Percentiles rank a stretch among this genome's conserved stretches.
Conservation (phyloP, 768 basidiomycete genomes). For the Naematelia encephala region DNA sequence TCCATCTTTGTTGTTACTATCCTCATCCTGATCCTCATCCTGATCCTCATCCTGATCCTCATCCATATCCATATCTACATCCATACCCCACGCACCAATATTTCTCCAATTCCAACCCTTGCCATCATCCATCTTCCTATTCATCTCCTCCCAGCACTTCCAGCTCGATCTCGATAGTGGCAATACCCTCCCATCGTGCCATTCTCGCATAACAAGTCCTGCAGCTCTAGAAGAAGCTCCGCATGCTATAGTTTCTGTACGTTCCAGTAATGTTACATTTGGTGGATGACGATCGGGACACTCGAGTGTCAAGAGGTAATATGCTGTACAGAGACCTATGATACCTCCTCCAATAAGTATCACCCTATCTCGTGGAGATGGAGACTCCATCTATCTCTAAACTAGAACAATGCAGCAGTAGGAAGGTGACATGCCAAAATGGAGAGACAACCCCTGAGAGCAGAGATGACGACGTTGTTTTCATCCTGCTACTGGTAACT, state of each 20-base stretch:
- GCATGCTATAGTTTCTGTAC: background rate
- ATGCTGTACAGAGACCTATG: constrained; percentile 4
- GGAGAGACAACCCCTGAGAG: no score
- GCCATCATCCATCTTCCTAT: background rate
- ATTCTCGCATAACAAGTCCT: background rate
- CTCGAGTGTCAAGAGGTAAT: constrained; percentile 2
- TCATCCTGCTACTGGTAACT: no score
- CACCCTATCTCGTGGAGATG: no score
- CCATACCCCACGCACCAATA: background rate
- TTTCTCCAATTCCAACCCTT: background rate
- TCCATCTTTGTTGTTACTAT: background rate
- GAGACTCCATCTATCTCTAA: no score
- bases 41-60: no score
- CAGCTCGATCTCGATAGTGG: constrained; percentile 1
- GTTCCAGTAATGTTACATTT: background rate
- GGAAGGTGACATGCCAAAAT: no score
- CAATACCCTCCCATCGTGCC: background rate
- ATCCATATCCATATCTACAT: no score
- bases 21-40: background rate
- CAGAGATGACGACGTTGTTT: no score
- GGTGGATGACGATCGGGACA: background rate
- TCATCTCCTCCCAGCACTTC: constrained; percentile 1
- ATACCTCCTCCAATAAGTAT: constrained; percentile 1
- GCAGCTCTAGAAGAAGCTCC: background rate
- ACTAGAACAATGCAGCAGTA: no score